These are phyloP conservation scores for Zoysia japonica DNA, from an alignment of 176 grass and related monocot genomes.

Conservation along the genomic window DNA sequence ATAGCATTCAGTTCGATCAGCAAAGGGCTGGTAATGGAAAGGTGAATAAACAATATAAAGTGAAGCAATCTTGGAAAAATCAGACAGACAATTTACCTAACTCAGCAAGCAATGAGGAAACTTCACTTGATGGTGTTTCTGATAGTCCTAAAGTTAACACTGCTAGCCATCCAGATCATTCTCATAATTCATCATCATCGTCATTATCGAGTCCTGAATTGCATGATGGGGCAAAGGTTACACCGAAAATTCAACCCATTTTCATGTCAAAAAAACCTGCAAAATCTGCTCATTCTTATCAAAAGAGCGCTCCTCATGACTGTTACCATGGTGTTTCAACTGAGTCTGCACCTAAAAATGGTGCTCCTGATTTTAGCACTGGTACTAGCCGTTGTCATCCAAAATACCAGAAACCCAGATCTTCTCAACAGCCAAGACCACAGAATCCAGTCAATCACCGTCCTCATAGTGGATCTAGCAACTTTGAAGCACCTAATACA, in stretches of 20 bases:
- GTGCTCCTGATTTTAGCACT: constrained; percentile 40
- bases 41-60: constrained; percentile 56
- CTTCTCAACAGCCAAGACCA: constrained; percentile 40
- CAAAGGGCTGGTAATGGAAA: constrained; percentile 64
- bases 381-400: constrained; percentile 33
- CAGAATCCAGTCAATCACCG: constrained; percentile 41
- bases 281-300: constrained; percentile 48
- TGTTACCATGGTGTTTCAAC: constrained; percentile 43
- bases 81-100: constrained; percentile 48
- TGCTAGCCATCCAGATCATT: constrained; percentile 40
- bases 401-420: constrained; percentile 57
- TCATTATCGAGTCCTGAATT: constrained; percentile 50
- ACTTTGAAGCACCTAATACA: constrained; percentile 52
- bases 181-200: constrained; percentile 16
- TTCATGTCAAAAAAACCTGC: constrained; percentile 48
- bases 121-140: constrained; percentile 36
- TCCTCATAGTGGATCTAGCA: constrained; percentile 51
- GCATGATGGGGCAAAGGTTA: constrained; percentile 49
- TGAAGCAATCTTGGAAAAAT: constrained; percentile 54
- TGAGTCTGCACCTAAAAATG: constrained; percentile 47
- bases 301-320: constrained; percentile 52
- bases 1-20: constrained; percentile 44
- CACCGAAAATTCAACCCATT: constrained; percentile 37
- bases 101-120: constrained; percentile 43
- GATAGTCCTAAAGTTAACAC: constrained; percentile 40